Base-by-base conservation (phyloP, 768 basidiomycete species). In the Termitomyces sp. region DNA sequence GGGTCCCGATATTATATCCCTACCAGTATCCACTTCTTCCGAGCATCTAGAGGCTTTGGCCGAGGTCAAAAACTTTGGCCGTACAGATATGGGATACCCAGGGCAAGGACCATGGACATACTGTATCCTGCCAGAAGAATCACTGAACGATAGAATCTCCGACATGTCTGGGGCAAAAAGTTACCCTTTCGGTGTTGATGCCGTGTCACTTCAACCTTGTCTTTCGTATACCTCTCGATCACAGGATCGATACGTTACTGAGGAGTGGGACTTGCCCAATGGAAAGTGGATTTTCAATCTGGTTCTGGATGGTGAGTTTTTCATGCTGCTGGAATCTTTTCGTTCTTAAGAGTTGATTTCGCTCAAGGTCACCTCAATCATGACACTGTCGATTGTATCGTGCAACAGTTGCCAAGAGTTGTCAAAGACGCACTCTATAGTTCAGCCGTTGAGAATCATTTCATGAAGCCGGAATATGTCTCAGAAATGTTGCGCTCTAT, bases 51-150 rank as follows among this genome's bases (percentile, higher is more conserved):
- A 73, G 43, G 80, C 81, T 8, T 67, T 83, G 55, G 72, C 78
- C 40, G 81, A 83, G 62, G 82, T 82, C 50, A 78, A 74, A 60
- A 67, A 81, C 62, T 82, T 82, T 61, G 71, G 69, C 15, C 71
- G 68, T 19, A 83, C 82, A 6, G 80, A 83, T 65, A 76, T 83
- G 63, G 81, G 81, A 60, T 74, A 73, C 45, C 73, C 78, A 8
- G 81, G 79, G 33, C 71, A 68, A 52, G 75, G 76, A 35, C 74
- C 75, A 37, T 84, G 82, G 82, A 77, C 80, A 3, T 84, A 82
- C 64, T 78, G 75, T 17, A 63, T 75, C 28, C 72, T 83, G 26
- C 51, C 69, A 15, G 78, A 81, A 56, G 71, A 69, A 11, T 64
- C 58, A 5, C 59, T 83, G 26, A 67, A 75, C 21, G 54, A 65